Evolutionary conservation across 192 early-diverging fungal species (phyloP).

Genomic region (Lobosporangium transversale): DNA sequence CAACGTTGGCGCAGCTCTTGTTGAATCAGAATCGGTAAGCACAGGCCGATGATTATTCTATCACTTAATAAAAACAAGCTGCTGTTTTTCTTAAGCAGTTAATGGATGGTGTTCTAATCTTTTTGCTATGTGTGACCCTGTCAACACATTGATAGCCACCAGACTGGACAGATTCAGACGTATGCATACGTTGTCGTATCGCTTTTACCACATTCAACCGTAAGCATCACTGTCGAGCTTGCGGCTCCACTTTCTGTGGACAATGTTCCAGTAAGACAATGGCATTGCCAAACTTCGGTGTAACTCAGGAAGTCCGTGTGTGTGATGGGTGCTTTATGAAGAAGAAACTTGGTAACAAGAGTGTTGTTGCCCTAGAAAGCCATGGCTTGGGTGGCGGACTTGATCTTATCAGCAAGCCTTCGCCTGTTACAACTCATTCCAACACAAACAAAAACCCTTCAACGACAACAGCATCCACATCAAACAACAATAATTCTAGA

Average conservation of each 20-base stretch:
- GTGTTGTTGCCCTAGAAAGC: slow-evolving; percentile 39
- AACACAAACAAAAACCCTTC: background rate
- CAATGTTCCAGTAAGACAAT: slow-evolving; percentile 91
- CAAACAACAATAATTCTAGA: slow-evolving; percentile 10
- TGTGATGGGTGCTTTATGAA: slow-evolving; percentile 94
- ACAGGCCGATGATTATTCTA: background rate
- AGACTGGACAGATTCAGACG: slow-evolving; percentile 94
- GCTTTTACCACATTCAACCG: slow-evolving; percentile 93
- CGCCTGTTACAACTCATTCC: slow-evolving; percentile 21
- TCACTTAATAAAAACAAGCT: too few relatives aligned
- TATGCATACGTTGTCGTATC: slow-evolving; percentile 94
- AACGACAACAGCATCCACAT: slow-evolving; percentile 27
- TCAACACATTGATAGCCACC: slow-evolving; percentile 88
- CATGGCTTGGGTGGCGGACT: slow-evolving; percentile 56
- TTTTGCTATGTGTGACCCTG: too few relatives aligned
- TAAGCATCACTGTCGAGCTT: slow-evolving; percentile 99
- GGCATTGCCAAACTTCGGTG: slow-evolving; percentile 87
- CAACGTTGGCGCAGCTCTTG: slow-evolving; percentile 69
- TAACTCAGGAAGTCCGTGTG: slow-evolving; percentile 91
- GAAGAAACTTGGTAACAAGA: slow-evolving; percentile 52
- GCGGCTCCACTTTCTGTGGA: slow-evolving; percentile 95
- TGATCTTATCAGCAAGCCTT: slow-evolving; percentile 53
- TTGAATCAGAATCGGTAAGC: slow-evolving; percentile 88
- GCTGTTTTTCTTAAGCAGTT: too few relatives aligned
- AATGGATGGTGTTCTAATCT: too few relatives aligned